These are phyloP conservation scores for Dactylellina drechsleri DNA, from an alignment of 2,329 filamentous ascomycete genomes.

Conservation along the genomic window DNA sequence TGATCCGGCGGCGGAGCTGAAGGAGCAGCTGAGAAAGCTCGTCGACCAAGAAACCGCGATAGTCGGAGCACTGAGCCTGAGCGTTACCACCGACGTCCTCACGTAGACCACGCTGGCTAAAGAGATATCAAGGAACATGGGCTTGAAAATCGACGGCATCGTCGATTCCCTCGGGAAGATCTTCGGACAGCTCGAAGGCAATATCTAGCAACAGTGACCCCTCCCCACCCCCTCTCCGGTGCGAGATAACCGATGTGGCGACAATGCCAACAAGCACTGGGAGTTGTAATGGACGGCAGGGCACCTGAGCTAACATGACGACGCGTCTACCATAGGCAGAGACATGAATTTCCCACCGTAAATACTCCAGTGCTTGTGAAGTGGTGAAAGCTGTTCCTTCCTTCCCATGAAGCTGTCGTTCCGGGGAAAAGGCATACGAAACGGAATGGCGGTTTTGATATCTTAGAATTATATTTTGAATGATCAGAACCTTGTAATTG, in stretches of 20 bases:
- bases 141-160: not conserved
- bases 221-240: no score
- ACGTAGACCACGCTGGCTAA: not conserved
- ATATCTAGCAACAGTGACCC: no score
- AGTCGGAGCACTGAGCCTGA: conserved; percentile 16
- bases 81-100: not conserved
- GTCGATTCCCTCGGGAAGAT: not conserved
- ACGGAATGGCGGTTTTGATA: conserved; percentile 9
- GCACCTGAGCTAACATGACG: no score
- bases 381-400: not conserved
- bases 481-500: not conserved
- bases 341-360: no score
- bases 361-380: not conserved
- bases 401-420: conserved; percentile 16
- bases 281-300: no score
- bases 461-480: not conserved
- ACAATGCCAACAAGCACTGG: no score
- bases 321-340: no score
- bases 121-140: no score
- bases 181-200: not conserved
- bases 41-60: conserved; percentile 13
- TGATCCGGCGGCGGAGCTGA: conserved; percentile 1
- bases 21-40: not conserved
- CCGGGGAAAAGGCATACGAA: conserved; percentile 1
- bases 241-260: no score